phyloP scores from a whole-genome alignment of 805 yeast species.

The Maudiozyma barnettii region DNA sequence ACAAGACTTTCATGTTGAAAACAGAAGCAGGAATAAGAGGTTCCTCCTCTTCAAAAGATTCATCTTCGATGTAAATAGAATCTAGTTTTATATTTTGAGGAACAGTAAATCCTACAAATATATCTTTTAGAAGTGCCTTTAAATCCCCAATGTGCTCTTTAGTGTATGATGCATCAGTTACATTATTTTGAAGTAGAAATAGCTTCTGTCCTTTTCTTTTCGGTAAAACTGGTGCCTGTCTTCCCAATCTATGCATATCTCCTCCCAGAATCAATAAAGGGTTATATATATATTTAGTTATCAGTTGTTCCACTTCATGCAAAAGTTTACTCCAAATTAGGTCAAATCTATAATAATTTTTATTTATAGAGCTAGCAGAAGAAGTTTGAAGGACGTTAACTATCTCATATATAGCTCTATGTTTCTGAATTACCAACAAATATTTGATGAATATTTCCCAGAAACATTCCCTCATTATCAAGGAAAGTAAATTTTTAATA shows the following conservation, averaged over 20 bases:
- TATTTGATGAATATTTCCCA: slow-evolving; percentile 58
- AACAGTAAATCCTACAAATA: slow-evolving; percentile 60
- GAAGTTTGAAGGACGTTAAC: slow-evolving; percentile 27
- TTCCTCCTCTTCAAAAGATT: slow-evolving; percentile 48
- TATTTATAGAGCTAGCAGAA: slow-evolving; percentile 14
- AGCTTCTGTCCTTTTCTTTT: slow-evolving; percentile 10
- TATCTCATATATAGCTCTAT: slow-evolving; percentile 55
- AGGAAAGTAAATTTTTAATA: slow-evolving; percentile 40
- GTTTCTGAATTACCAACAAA: slow-evolving; percentile 57
- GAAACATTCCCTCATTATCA: slow-evolving; percentile 59
- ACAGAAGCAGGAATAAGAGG: slow-evolving; percentile 60
- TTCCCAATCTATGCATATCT: slow-evolving; percentile 2
- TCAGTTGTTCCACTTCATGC: slow-evolving; percentile 17
- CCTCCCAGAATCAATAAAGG: slow-evolving; percentile 6
- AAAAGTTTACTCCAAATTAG: slow-evolving; percentile 39
- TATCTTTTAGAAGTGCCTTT: slow-evolving; percentile 41
- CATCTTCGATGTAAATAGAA: slow-evolving; percentile 50
- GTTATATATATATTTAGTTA: slow-evolving; percentile 18
- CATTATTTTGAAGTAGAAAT: slow-evolving; percentile 22
- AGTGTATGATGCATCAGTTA: slow-evolving; percentile 17
- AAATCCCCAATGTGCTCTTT: slow-evolving; percentile 34
- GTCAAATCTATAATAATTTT: slow-evolving; percentile 27
- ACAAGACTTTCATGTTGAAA: slow-evolving; percentile 68
- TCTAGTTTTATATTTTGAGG: slow-evolving; percentile 28
- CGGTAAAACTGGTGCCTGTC: slow-evolving; percentile 8